phyloP scores from a whole-genome alignment of 1,139 yeast species.

The Kazachstania sp. region DNA sequence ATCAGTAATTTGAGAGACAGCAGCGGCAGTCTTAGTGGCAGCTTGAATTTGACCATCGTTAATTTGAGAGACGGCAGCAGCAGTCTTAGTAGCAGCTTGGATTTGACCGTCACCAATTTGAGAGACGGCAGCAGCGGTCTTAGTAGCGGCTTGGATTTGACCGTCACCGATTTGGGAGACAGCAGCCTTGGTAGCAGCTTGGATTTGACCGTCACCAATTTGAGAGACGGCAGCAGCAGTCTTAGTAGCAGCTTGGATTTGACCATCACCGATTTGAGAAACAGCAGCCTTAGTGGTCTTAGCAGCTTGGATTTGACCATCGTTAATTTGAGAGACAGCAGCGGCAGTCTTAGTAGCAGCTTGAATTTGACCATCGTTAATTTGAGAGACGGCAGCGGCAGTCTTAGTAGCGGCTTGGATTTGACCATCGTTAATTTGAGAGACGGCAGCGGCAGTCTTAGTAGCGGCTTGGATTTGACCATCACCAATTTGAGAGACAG shows the following conservation, averaged over 20 bases:
- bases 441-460: conserved; percentile 23
- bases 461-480: conserved; percentile 11
- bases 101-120: conserved; percentile 16
- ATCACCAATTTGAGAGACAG: conserved; percentile 9
- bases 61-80: conserved; percentile 14
- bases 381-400: conserved; percentile 38
- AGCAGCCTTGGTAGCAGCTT: conserved; percentile 10
- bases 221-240: conserved; percentile 9
- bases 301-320: conserved; percentile 20
- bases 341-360: conserved; percentile 20
- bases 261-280: conserved; percentile 7
- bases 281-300: conserved; percentile 32
- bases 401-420: conserved; percentile 35
- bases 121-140: conserved; percentile 12
- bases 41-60: conserved; percentile 15
- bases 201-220: conserved; percentile 12
- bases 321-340: neutral
- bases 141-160: conserved; percentile 15
- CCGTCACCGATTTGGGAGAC: conserved; percentile 15
- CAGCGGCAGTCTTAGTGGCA: conserved; percentile 30
- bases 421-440: conserved; percentile 45
- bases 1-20: conserved; percentile 36
- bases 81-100: conserved; percentile 13
- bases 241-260: conserved; percentile 8
- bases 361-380: conserved; percentile 45